These are phyloP conservation scores for Podaxis sp. DNA, from an alignment of 768 basidiomycete genomes.

Conservation along the genomic window DNA sequence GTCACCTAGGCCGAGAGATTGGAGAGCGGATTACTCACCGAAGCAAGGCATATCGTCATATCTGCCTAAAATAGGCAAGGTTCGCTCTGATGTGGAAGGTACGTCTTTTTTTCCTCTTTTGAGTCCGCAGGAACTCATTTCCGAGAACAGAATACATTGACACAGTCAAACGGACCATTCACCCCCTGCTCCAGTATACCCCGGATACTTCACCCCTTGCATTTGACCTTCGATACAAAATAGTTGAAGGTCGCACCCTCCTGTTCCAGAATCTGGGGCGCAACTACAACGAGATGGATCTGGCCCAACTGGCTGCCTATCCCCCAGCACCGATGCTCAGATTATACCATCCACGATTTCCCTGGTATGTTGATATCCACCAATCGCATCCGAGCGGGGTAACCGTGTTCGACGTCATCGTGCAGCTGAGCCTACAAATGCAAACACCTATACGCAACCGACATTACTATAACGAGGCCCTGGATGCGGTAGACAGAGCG, in stretches of 20 bases:
- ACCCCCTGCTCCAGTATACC: constrained; percentile 28
- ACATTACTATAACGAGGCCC: constrained; percentile 60
- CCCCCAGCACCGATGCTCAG: constrained; percentile 52
- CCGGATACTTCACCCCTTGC: constrained; percentile 34
- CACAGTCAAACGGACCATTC: constrained; percentile 26
- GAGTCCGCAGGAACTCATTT: constrained; percentile 1
- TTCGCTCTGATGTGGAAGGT: constrained; percentile 34
- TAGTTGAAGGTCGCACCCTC: constrained; percentile 28
- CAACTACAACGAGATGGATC: constrained; percentile 43
- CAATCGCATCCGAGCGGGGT: constrained; percentile 49
- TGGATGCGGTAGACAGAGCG: constrained; percentile 44
- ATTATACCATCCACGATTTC: constrained; percentile 53
- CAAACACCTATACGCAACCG: constrained; percentile 41
- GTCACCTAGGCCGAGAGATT: constrained; percentile 39
- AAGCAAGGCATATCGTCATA: constrained; percentile 24
- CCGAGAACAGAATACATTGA: constrained; percentile 26
- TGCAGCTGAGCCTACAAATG: constrained; percentile 42
- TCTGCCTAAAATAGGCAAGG: constrained; percentile 26
- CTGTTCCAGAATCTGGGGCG: constrained; percentile 46
- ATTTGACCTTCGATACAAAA: constrained; percentile 49
- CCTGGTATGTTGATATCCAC: constrained; percentile 67
- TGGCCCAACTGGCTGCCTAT: constrained; percentile 51
- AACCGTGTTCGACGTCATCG: constrained; percentile 54
- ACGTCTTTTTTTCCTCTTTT: neutral
- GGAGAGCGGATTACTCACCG: constrained; percentile 40